Conservation (phyloP, 495 filamentous ascomycete species). For the Daldinia bambusicola region DNA sequence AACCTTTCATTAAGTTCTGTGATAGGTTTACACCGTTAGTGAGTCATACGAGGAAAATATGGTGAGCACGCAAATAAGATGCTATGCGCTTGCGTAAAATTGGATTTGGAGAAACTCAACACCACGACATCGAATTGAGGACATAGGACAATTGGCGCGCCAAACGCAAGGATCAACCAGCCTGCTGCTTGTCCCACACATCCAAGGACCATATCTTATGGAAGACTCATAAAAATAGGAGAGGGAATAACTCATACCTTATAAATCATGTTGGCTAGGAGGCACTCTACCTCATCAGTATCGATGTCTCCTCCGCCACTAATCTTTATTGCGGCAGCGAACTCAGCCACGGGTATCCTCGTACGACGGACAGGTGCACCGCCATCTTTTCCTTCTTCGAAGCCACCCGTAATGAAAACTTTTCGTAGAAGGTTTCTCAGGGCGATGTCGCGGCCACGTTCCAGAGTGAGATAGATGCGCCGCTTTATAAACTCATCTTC, state of each 20-base stretch:
- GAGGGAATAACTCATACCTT: conserved; percentile 69
- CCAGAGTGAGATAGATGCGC: conserved; percentile 94
- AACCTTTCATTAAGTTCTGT: conserved; percentile 95
- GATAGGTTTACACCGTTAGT: conserved; percentile 33
- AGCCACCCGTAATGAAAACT: conserved; percentile 84
- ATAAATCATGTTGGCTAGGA: conserved; percentile 95
- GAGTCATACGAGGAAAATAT: conserved; percentile 16
- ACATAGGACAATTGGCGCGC: not conserved
- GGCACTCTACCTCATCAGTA: conserved; percentile 92
- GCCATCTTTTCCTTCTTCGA: conserved; percentile 75
- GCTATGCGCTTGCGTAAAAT: not conserved
- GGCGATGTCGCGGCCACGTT: conserved; percentile 89
- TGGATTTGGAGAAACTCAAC: not conserved
- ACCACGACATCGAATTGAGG: not conserved
- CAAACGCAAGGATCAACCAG: not conserved
- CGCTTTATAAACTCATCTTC: conserved; percentile 91
- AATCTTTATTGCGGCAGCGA: conserved; percentile 68
- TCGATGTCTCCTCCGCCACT: conserved; percentile 74
- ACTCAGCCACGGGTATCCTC: conserved; percentile 82
- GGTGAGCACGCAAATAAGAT: not conserved
- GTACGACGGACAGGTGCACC: conserved; percentile 70
- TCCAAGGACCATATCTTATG: not conserved
- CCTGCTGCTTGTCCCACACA: not conserved
- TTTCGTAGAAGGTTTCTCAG: conserved; percentile 90
- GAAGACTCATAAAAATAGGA: not conserved